A percentile compares a stretch with the other conserved stretches of the same genome.
Evolutionary conservation across 768 basidiomycete species (phyloP).

Genomic region (Pleurotus tuoliensis): DNA sequence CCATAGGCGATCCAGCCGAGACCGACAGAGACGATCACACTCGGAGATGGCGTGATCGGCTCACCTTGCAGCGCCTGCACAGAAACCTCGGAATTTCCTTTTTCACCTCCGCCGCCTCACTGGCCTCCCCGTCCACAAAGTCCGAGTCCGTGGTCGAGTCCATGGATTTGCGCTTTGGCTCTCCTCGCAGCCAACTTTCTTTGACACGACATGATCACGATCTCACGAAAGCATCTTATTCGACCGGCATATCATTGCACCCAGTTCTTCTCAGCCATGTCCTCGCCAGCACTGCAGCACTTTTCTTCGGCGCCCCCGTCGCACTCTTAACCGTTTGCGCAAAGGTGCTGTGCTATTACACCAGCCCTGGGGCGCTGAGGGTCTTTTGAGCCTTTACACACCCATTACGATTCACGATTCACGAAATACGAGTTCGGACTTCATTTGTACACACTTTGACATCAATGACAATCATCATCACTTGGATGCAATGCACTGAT

Average conservation of each 20-base stretch:
- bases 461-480: too few relatives aligned
- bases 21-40: neutral
- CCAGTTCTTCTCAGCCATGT: neutral
- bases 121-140: neutral
- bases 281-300: neutral
- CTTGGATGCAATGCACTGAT: too few relatives aligned
- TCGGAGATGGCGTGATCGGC: conserved; percentile 14
- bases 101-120: neutral
- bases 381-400: neutral
- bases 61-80: conserved; percentile 22
- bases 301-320: neutral
- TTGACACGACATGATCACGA: neutral
- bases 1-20: conserved; percentile 8
- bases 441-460: too few relatives aligned
- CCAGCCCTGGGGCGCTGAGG: conserved; percentile 3
- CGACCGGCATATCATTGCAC: neutral
- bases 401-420: too few relatives aligned
- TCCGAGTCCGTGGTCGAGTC: neutral
- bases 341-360: conserved; percentile 8
- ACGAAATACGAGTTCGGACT: too few relatives aligned
- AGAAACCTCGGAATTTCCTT: conserved; percentile 29
- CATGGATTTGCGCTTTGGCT: neutral
- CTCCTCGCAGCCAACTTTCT: neutral
- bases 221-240: neutral
- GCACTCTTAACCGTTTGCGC: conserved; percentile 4